Conservation (phyloP, 1,284 basidiomycete species). For the Leucoagaricus sp. region DNA sequence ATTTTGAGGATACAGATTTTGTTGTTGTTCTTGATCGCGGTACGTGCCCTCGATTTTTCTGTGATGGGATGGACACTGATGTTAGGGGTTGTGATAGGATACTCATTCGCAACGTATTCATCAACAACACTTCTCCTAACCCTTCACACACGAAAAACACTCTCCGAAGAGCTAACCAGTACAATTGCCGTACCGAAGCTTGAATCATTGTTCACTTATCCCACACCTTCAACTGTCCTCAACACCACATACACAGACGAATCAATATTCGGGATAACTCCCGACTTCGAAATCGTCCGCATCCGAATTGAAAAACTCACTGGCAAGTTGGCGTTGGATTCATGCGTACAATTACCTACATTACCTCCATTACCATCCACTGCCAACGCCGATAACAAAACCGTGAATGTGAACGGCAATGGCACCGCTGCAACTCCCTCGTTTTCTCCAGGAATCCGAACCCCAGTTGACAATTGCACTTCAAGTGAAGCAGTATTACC, state of each 20-base stretch:
- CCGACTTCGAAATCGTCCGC: constrained; percentile 53
- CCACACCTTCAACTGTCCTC: constrained; percentile 34
- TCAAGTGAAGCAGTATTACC: too few species aligned
- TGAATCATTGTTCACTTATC: constrained; percentile 63
- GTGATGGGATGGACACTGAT: not conserved
- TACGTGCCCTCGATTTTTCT: constrained; percentile 15
- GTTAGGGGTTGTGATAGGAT: constrained; percentile 25
- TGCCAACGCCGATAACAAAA: not conserved
- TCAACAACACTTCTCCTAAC: constrained; percentile 43
- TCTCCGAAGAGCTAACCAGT: constrained; percentile 25
- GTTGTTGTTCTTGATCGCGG: constrained; percentile 70
- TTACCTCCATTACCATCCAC: not conserved
- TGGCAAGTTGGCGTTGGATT: constrained; percentile 3
- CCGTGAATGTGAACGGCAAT: not conserved
- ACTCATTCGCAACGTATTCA: constrained; percentile 51
- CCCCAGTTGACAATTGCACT: too few species aligned
- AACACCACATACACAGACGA: constrained; percentile 35
- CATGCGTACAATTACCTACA: not conserved
- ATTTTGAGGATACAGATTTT: constrained; percentile 58
- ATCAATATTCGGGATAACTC: constrained; percentile 63
- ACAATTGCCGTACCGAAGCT: constrained; percentile 46
- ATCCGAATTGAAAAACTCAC: constrained; percentile 31
- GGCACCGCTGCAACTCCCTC: too few species aligned
- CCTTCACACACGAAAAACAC: constrained; percentile 47
- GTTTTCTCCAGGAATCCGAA: too few species aligned